Evolutionary conservation across 1,284 basidiomycete species (phyloP).

Genomic region (Ganoderma sp.): DNA sequence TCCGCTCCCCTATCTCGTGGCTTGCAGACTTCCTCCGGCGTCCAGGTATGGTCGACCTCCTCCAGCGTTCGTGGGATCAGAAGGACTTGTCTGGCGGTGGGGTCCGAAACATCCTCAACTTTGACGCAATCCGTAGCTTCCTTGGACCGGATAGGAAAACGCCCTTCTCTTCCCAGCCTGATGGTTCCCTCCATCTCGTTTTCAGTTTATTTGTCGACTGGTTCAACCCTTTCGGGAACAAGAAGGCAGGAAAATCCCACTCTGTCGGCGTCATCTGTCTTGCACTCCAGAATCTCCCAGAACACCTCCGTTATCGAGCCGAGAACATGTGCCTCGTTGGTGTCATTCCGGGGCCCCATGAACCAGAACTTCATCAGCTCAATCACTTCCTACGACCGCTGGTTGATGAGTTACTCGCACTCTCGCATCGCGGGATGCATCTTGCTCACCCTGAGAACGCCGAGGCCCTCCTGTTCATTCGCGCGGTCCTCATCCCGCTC

Average conservation of each 20-base stretch:
- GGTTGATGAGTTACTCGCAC: constrained; percentile 26
- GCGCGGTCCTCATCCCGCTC: constrained; percentile 19
- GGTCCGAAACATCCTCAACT: too few species aligned
- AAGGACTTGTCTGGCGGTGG: too few species aligned
- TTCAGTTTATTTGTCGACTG: constrained; percentile 25
- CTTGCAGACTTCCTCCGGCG: too few species aligned
- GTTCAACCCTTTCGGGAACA: constrained; percentile 26
- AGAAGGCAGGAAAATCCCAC: constrained; percentile 27
- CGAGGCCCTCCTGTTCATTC: not conserved
- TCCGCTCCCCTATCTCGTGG: too few species aligned
- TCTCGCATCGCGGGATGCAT: constrained; percentile 30
- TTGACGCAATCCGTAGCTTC: too few species aligned
- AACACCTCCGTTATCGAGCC: constrained; percentile 26
- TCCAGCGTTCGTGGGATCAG: too few species aligned
- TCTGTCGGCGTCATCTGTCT: constrained; percentile 20
- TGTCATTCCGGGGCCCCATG: constrained; percentile 11
- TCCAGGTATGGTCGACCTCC: too few species aligned
- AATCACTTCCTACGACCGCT: constrained; percentile 32
- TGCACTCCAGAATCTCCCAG: constrained; percentile 21
- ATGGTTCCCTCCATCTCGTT: constrained; percentile 5
- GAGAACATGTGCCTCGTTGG: constrained; percentile 32
- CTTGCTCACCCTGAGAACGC: constrained; percentile 11
- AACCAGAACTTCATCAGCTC: constrained; percentile 25
- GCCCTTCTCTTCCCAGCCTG: too few species aligned
- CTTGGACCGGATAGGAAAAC: too few species aligned